Conservation (phyloP, 371 early-diverging fungal species). For the Mortierella sp. region DNA sequence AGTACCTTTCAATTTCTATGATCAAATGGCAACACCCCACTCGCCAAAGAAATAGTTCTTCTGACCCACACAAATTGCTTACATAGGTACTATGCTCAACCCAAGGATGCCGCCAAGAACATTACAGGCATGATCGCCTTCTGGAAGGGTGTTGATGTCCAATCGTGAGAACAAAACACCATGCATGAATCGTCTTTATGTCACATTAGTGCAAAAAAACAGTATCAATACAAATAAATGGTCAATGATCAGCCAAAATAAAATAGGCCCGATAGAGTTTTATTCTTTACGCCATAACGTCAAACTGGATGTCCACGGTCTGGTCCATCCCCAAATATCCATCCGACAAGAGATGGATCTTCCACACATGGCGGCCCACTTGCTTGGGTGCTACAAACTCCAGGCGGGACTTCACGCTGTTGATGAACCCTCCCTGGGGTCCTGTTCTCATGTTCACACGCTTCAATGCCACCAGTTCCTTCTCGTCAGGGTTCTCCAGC, state of each 20-base stretch:
- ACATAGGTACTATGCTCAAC: slow-evolving; percentile 8
- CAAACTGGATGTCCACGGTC: slow-evolving; percentile 68
- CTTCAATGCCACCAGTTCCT: slow-evolving; percentile 78
- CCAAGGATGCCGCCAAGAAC: slow-evolving; percentile 21
- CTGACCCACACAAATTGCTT: not conserved
- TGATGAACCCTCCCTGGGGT: slow-evolving; percentile 63
- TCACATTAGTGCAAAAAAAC: too few relatives aligned
- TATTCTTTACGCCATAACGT: slow-evolving; percentile 46
- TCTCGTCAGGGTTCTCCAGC: slow-evolving; percentile 72
- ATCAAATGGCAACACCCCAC: not conserved
- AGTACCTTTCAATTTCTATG: not conserved
- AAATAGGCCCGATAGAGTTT: not conserved
- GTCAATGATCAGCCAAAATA: too few relatives aligned
- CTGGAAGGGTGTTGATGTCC: slow-evolving; percentile 18
- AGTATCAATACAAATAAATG: too few relatives aligned
- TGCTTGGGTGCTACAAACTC: slow-evolving; percentile 78
- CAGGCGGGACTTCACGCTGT: slow-evolving; percentile 62
- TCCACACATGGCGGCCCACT: slow-evolving; percentile 73
- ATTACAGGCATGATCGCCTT: slow-evolving; percentile 16
- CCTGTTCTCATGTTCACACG: slow-evolving; percentile 78
- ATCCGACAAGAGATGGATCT: slow-evolving; percentile 79
- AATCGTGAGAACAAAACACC: not conserved
- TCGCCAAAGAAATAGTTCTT: not conserved
- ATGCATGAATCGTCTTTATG: not conserved
- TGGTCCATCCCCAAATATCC: slow-evolving; percentile 89